Conservation (phyloP, 2,329 filamentous ascomycete species). For the Ceratocystiopsis sp. region DNA sequence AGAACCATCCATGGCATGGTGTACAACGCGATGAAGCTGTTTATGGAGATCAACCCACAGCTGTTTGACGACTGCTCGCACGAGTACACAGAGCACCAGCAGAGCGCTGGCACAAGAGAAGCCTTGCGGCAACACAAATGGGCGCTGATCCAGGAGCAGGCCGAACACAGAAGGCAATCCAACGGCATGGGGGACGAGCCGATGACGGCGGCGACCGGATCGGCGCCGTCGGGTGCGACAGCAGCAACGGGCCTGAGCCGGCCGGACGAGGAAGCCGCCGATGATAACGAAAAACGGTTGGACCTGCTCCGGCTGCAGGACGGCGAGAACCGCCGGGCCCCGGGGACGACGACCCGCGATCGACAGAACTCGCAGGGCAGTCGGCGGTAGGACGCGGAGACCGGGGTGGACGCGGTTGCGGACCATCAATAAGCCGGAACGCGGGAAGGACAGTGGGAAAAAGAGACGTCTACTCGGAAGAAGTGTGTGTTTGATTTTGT, state of each 20-base stretch:
- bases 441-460: neutral
- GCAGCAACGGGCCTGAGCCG: constrained; percentile 19
- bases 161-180: constrained; percentile 25
- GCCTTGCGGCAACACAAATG: constrained; percentile 71
- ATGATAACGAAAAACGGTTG: constrained; percentile 72
- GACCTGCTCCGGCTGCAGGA: constrained; percentile 86
- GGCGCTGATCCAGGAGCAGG: constrained; percentile 70
- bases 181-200: too few relatives aligned
- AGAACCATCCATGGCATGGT: constrained; percentile 99
- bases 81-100: constrained; percentile 93
- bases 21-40: constrained; percentile 98
- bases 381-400: constrained; percentile 13
- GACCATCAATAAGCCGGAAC: neutral
- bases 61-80: constrained; percentile 97
- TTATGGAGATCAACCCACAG: constrained; percentile 99
- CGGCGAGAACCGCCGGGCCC: constrained; percentile 40
- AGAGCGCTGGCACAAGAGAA: constrained; percentile 73
- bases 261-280: constrained; percentile 65
- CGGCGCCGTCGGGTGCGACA: neutral
- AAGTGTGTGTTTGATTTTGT: too few relatives aligned
- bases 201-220: too few relatives aligned
- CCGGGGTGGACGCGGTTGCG: constrained; percentile 7
- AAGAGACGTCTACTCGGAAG: too few relatives aligned
- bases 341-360: constrained; percentile 21
- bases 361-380: constrained; percentile 39